Evolutionary conservation across 768 basidiomycete species (phyloP).

Genomic region (Chalciporus piperatus): DNA sequence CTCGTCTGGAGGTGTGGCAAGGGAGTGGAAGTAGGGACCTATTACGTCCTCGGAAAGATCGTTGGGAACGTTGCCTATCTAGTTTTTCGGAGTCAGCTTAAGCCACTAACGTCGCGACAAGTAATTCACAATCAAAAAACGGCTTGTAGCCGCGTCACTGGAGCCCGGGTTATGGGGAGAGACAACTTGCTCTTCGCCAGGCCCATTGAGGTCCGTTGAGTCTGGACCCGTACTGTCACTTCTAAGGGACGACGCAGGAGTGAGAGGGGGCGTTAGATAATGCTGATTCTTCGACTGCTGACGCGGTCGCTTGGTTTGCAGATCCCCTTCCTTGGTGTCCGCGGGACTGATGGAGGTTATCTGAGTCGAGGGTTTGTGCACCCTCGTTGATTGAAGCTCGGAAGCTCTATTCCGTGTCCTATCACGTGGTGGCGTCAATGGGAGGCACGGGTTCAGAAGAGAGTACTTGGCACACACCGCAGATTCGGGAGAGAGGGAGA

Average conservation of each 20-base stretch:
- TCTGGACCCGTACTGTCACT: slow-evolving; percentile 36
- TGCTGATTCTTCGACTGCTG: slow-evolving; percentile 30
- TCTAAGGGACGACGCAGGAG: slow-evolving; percentile 58
- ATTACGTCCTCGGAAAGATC: slow-evolving; percentile 31
- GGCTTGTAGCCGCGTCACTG: slow-evolving; percentile 23
- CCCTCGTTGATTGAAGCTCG: slow-evolving; percentile 30
- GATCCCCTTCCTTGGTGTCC: slow-evolving; percentile 19
- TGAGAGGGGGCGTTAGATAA: slow-evolving; percentile 67
- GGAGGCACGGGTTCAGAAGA: neutral
- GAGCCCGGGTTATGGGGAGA: slow-evolving; percentile 5
- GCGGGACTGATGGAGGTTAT: slow-evolving; percentile 12
- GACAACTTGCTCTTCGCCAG: slow-evolving; percentile 21
- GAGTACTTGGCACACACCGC: slow-evolving; percentile 39
- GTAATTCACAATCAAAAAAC: slow-evolving; percentile 32
- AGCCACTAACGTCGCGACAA: neutral
- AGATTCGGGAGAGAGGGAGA: slow-evolving; percentile 72
- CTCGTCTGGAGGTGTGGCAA: slow-evolving; percentile 20
- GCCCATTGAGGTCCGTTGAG: slow-evolving; percentile 26
- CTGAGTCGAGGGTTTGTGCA: slow-evolving; percentile 20
- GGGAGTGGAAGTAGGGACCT: slow-evolving; percentile 28
- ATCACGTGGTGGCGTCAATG: slow-evolving; percentile 18
- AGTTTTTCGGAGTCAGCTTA: slow-evolving; percentile 13
- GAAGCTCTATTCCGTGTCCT: slow-evolving; percentile 25
- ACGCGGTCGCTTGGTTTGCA: slow-evolving; percentile 14
- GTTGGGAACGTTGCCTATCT: slow-evolving; percentile 42